Evolutionary conservation across 371 early-diverging fungal genomes (phyloP).

Genomic region (Haplosporangium sp.): DNA sequence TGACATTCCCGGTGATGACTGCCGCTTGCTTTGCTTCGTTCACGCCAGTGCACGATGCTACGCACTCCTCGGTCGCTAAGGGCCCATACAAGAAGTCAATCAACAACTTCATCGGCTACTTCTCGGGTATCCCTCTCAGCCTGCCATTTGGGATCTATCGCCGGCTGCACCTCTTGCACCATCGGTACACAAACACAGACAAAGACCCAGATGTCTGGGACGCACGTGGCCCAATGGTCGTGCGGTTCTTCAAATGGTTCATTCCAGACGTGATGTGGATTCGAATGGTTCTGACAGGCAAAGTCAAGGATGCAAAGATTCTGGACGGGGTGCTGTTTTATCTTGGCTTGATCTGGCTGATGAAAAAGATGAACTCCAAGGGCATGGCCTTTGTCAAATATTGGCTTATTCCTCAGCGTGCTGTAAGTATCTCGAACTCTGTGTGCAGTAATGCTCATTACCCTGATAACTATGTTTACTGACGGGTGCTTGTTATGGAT

Average conservation of each 20-base stretch:
- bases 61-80: conserved; percentile 48
- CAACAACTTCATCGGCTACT: conserved; percentile 42
- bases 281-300: conserved; percentile 5
- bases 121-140: conserved; percentile 32
- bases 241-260: conserved; percentile 48
- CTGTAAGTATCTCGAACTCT: conserved; percentile 19
- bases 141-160: conserved; percentile 38
- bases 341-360: conserved; percentile 7
- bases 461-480: not conserved
- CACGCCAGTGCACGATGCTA: conserved; percentile 50
- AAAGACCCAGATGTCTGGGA: conserved; percentile 51
- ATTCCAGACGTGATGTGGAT: conserved; percentile 44
- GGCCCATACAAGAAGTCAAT: conserved; percentile 31
- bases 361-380: conserved; percentile 18
- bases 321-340: conserved; percentile 16
- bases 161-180: conserved; percentile 45
- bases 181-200: conserved; percentile 42
- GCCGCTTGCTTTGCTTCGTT: conserved; percentile 46
- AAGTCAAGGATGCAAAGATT: conserved; percentile 20
- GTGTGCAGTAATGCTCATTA: not conserved
- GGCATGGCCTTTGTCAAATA: conserved; percentile 43
- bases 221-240: conserved; percentile 31
- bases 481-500: not conserved
- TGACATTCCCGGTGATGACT: conserved; percentile 44
- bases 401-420: conserved; percentile 47